A percentile compares a stretch with the other conserved stretches of the same genome.
These are phyloP conservation scores for Claviceps monticola DNA, from an alignment of 2,329 filamentous ascomycete species.

Conservation along the genomic window DNA sequence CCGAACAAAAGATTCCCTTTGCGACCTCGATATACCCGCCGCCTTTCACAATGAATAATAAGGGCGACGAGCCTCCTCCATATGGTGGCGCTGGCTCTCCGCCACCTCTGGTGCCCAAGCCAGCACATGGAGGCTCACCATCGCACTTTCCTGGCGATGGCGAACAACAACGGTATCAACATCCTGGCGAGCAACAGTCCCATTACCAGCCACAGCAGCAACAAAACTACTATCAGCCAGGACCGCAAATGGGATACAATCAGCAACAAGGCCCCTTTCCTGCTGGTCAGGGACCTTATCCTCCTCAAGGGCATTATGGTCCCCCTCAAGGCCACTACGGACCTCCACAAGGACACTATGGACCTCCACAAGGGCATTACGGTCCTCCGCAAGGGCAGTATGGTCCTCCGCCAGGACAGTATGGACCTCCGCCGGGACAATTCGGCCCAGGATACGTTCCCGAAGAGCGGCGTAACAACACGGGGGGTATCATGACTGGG, in stretches of 20 bases:
- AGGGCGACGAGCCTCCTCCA: constrained; percentile 35
- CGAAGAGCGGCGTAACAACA: constrained; percentile 19
- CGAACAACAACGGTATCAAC: constrained; percentile 14
- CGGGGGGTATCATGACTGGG: constrained; percentile 27
- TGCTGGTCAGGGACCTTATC: constrained; percentile 21
- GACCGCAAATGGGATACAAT: constrained; percentile 29
- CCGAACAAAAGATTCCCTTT: background rate
- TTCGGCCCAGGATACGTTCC: constrained; percentile 23
- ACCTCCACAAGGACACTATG: constrained; percentile 10
- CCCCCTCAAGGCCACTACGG: constrained; percentile 20
- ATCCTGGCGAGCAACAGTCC: constrained; percentile 6
- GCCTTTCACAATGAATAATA: constrained; percentile 25
- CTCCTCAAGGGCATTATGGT: constrained; percentile 21
- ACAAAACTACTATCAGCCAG: constrained; percentile 26
- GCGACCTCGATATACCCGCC: background rate
- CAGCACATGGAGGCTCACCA: constrained; percentile 27
- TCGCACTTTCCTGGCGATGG: constrained; percentile 2
- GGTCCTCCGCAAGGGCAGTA: constrained; percentile 20
- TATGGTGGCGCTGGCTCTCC: constrained; percentile 24
- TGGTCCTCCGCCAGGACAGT: constrained; percentile 12
- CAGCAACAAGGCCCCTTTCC: constrained; percentile 23
- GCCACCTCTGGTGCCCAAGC: constrained; percentile 22
- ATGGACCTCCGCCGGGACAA: constrained; percentile 13
- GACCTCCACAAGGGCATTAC: constrained; percentile 23
- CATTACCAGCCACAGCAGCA: constrained; percentile 16